Base-by-base conservation (phyloP, 805 yeast genomes). In the Candida multigemmis region DNA sequence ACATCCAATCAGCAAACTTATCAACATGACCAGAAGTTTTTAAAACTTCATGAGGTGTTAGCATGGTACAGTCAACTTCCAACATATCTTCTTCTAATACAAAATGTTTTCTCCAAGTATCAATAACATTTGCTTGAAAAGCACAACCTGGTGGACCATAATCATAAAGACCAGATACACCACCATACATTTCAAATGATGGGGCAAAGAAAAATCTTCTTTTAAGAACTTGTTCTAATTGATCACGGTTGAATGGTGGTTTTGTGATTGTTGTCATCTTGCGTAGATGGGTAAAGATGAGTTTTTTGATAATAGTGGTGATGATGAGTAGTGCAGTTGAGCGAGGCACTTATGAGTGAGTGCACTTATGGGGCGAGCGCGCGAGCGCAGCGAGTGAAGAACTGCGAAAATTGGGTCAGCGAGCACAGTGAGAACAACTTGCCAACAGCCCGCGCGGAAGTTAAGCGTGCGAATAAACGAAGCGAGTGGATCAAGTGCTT, bases 131-230 rank as follows among this genome's bases (percentile, higher is more conserved):
- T 46, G 96, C 94, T 67, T 89, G 97, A 60, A 91, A 74, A 8
- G 97, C 93, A 66, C 97, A 89, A 37, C 98, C 98, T 54, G 98
- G 96, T 37, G 99, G 99, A 64, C 99, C 99, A 53, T 87, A 91
- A 56, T 91, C 99, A 56, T 84, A 91, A 33, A 91, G 69, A 40
- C 99, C 99, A 25, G 96, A 83, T 24, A 91, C 97, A 56, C 98
- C 98, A 42, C 98, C 98, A 56, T 91, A 91, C 38, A 89, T 74
- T 53, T 91, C 98, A 48, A 91, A 91, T 19, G 97, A 78, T 39
- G 99, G 99, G 11, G 97, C 96, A 54, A 74, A 93, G 62, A 91
- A 91, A 67, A 91, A 91, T 53, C 99, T 76, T 57, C 96, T 79
- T 59, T 89, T 91, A 46, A 91, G 66, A 32, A 87, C 84, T 54